phyloP scores from a whole-genome alignment of 768 basidiomycete genomes.

The Cystoderma amianthinum region DNA sequence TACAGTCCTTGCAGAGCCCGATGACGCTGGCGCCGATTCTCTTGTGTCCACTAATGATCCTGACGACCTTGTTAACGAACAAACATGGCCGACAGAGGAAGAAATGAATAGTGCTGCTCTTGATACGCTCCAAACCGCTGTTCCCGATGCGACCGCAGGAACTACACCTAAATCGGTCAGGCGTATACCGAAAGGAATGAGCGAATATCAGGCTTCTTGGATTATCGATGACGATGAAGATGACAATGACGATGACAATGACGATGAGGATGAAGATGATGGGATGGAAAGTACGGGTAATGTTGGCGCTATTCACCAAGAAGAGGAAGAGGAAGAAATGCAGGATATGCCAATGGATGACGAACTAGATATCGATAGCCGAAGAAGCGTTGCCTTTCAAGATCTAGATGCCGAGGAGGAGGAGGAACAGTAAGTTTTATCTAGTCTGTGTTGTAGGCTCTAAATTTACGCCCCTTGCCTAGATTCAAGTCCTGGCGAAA shows the following conservation, averaged over 20 bases:
- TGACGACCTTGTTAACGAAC: slow-evolving; percentile 88
- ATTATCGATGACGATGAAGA: slow-evolving; percentile 79
- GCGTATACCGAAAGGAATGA: slow-evolving; percentile 90
- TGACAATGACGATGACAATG: slow-evolving; percentile 42
- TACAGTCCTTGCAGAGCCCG: slow-evolving; percentile 55
- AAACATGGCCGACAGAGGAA: slow-evolving; percentile 98
- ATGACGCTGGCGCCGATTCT: slow-evolving; percentile 68
- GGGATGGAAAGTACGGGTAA: too few relatives aligned
- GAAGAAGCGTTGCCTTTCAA: slow-evolving; percentile 53
- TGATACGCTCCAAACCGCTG: slow-evolving; percentile 18
- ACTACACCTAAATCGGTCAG: slow-evolving; percentile 79
- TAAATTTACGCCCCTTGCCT: slow-evolving; percentile 1
- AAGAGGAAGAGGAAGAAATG: slow-evolving; percentile 27
- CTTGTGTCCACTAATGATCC: slow-evolving; percentile 82
- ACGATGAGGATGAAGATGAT: slow-evolving; percentile 36
- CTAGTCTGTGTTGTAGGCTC: not conserved
- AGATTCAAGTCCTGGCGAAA: slow-evolving; percentile 68
- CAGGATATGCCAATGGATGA: slow-evolving; percentile 51
- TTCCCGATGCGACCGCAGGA: slow-evolving; percentile 62
- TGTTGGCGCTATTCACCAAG: slow-evolving; percentile 20
- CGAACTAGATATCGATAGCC: slow-evolving; percentile 48
- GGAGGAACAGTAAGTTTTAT: slow-evolving; percentile 63
- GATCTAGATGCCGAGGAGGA: slow-evolving; percentile 85
- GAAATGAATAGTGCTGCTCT: slow-evolving; percentile 64
- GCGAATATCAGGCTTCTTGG: slow-evolving; percentile 96